These are phyloP conservation scores for Colletotrichum eremochloae DNA, from an alignment of 2,329 filamentous ascomycete genomes.

Conservation along the genomic window DNA sequence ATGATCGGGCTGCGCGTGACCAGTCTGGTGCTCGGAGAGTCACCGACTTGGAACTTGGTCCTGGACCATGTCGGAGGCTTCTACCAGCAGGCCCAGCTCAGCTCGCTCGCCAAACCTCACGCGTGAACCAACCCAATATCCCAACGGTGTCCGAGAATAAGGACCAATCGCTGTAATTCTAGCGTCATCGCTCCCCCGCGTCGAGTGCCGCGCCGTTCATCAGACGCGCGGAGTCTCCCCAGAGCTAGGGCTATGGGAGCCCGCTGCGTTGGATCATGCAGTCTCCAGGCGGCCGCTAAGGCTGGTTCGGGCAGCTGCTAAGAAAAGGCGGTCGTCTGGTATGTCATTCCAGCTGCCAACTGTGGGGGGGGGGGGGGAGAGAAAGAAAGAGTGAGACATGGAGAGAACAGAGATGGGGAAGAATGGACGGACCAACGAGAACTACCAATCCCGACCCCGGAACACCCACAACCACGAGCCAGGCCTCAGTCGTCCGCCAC, in stretches of 20 bases:
- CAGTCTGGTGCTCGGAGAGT: constrained; percentile 9
- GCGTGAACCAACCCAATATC: not conserved
- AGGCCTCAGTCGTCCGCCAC: constrained; percentile 4
- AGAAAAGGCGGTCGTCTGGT: constrained; percentile 6
- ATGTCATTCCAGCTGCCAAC: constrained; percentile 1
- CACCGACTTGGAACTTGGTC: constrained; percentile 23
- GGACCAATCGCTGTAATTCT: constrained; percentile 31
- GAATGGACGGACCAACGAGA: constrained; percentile 14
- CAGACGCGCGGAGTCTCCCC: constrained; percentile 6
- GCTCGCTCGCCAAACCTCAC: not conserved
- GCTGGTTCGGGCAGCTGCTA: constrained; percentile 7
- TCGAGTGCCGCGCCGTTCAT: not conserved
- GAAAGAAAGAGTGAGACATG: not conserved
- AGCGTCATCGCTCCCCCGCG: not conserved
- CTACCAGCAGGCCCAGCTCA: not conserved
- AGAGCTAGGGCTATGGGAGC: not conserved
- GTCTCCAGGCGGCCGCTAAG: not conserved
- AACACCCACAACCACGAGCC: constrained; percentile 17
- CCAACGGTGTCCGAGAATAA: not conserved
- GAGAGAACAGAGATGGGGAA: not conserved
- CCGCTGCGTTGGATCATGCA: not conserved
- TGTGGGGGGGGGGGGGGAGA: not conserved
- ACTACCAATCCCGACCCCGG: constrained; percentile 13
- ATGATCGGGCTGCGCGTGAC: constrained; percentile 9
- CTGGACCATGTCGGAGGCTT: not conserved